Evolutionary conservation across 1,284 basidiomycete genomes (phyloP), one percentile per base, ranked within the genome.

Genomic region (Trametes polyzona): DNA sequence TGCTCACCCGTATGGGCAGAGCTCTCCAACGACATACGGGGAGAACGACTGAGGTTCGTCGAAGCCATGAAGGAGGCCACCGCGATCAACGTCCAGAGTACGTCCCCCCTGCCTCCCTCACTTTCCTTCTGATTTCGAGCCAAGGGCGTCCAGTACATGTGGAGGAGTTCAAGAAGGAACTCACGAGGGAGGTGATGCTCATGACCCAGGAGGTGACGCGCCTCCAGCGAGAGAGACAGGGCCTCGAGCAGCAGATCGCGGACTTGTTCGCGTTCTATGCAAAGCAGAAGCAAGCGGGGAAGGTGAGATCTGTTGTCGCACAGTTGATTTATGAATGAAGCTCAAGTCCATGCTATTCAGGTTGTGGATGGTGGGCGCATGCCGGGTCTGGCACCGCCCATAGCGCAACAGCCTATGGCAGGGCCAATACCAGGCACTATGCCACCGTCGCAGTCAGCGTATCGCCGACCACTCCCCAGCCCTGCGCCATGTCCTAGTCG

Each of bases 41-140:
- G 92, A 6, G 92, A 95, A 73, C 78, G 92, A 40, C 73, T 95
- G 52, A 78, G 90, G 4, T 95, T 95, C 67, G 88, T 95, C 10
- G 93, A 95, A 65, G 90, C 92, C 16, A 95, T 95, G 92, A 90
- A 90, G 68, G 87, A 93, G 64, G 93, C 92, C 1, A 95, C 93
- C 0, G 84, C 84, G 1, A 90, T 94, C 67, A 93, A 95, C 62
- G 85, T 95, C 7, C 84, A 90, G 69, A 76, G 91, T 91, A 70
- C 73, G 82, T 69, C 11, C 3, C 32, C 11, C 30, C 1, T 5
- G 17, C 12, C 24, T 27, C 36, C 37, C n/a, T 29, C 24, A 24
- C 14, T 32, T 26, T n/a, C 17, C n/a, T 12, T 35, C 32, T 19
- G 24, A 44, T 43, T 23, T 33, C 49, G 19, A 52, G 11, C 4